These are phyloP conservation scores for Suillus subluteus DNA, from an alignment of 768 basidiomycete genomes.

Conservation along the genomic window DNA sequence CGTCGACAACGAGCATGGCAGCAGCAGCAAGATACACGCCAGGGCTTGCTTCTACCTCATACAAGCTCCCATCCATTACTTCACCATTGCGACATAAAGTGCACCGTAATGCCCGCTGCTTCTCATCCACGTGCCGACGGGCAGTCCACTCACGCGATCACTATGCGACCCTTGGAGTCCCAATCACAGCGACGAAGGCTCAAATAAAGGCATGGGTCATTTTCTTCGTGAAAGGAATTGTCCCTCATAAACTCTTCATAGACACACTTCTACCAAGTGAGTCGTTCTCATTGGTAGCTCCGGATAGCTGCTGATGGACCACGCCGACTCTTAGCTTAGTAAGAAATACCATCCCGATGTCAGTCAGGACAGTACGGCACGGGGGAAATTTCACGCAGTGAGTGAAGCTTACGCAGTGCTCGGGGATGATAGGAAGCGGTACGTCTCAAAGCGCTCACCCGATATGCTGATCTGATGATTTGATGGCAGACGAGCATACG, in stretches of 20 bases:
- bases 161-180: conserved; percentile 31
- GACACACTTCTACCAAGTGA: conserved; percentile 37
- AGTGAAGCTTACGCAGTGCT: conserved; percentile 52
- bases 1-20: neutral
- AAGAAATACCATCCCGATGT: conserved; percentile 52
- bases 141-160: conserved; percentile 26
- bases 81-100: neutral
- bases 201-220: conserved; percentile 32
- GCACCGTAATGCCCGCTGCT: conserved; percentile 12
- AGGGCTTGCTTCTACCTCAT: conserved; percentile 8
- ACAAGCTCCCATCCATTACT: neutral
- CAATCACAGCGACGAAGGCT: conserved; percentile 33
- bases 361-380: conserved; percentile 40
- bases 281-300: neutral
- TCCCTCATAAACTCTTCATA: conserved; percentile 10
- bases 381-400: conserved; percentile 45
- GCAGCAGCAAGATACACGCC: neutral
- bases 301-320: neutral
- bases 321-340: conserved; percentile 41
- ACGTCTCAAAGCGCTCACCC: conserved; percentile 6
- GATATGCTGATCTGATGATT: neutral
- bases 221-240: conserved; percentile 1
- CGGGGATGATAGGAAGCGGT: conserved; percentile 50
- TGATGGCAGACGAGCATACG: conserved; percentile 36
- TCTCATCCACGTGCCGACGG: conserved; percentile 24